These are phyloP conservation scores for Syzygium syzygioides DNA, from an alignment of 441 rosid species.

Conservation along the genomic window DNA sequence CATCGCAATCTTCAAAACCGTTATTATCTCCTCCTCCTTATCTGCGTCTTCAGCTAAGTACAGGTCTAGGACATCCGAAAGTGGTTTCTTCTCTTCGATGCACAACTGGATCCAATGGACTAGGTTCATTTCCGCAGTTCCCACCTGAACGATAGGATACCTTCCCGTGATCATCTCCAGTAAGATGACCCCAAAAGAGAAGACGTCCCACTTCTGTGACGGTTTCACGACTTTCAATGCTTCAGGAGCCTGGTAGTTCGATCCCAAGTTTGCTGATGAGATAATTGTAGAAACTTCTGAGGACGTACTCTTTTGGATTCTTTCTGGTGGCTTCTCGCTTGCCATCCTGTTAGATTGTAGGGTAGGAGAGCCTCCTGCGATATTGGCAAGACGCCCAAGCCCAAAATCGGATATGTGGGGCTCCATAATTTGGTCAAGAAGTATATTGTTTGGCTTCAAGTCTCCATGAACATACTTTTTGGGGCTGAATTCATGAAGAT, in stretches of 20 bases:
- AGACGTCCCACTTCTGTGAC: slow-evolving; percentile 96
- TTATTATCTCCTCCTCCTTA: slow-evolving; percentile 80
- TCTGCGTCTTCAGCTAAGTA: slow-evolving; percentile 57
- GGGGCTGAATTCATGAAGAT: slow-evolving; percentile 90
- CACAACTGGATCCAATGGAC: slow-evolving; percentile 81
- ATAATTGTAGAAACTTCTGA: slow-evolving; percentile 48
- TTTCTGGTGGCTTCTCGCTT: slow-evolving; percentile 52
- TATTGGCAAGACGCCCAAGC: slow-evolving; percentile 81
- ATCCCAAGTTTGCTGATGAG: slow-evolving; percentile 45
- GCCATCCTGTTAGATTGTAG: slow-evolving; percentile 56
- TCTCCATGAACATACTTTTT: slow-evolving; percentile 95
- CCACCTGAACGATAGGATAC: slow-evolving; percentile 49
- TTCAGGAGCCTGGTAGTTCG: slow-evolving; percentile 89
- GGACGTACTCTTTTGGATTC: slow-evolving; percentile 49
- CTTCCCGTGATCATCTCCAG: slow-evolving; percentile 79
- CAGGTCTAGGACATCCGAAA: slow-evolving; percentile 79
- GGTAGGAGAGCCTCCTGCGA: slow-evolving; percentile 81
- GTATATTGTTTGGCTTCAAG: slow-evolving; percentile 75
- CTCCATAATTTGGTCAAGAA: slow-evolving; percentile 74
- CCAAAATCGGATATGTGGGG: slow-evolving; percentile 84
- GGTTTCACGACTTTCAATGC: slow-evolving; percentile 78
- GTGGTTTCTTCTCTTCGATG: slow-evolving; percentile 86
- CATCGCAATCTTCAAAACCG: slow-evolving; percentile 72
- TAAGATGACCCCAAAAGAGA: slow-evolving; percentile 85
- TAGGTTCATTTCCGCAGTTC: slow-evolving; percentile 59